A percentile compares a stretch with the other conserved stretches of the same genome.
phyloP scores from a whole-genome alignment of 2,329 filamentous ascomycete species.

The Aschersonia sp. region DNA sequence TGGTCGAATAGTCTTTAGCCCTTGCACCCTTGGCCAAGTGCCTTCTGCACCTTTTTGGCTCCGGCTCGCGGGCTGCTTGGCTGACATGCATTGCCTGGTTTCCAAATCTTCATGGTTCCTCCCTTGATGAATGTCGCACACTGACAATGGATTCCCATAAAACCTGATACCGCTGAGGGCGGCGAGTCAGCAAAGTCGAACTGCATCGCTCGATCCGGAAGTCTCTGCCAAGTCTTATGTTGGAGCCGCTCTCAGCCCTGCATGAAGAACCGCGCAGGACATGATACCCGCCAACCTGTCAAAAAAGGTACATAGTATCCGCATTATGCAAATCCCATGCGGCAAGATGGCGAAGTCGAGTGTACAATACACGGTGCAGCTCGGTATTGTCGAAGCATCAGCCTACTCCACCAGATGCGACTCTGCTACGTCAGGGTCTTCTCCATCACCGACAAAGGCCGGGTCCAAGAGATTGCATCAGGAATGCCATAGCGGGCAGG shows the following conservation, averaged over 20 bases:
- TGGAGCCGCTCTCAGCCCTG: neutral
- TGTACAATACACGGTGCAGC: too few species aligned
- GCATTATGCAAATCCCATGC: neutral
- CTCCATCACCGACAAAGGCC: neutral
- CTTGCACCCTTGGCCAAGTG: too few species aligned
- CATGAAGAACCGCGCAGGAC: neutral
- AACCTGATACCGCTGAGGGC: too few species aligned
- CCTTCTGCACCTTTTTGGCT: too few species aligned
- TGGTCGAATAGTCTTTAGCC: too few species aligned
- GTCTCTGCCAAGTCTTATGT: neutral
- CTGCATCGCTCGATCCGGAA: neutral
- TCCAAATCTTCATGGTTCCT: neutral
- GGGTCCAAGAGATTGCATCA: neutral
- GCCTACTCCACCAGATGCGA: too few species aligned
- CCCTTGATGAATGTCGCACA: too few species aligned
- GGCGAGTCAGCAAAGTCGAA: neutral
- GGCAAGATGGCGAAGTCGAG: too few species aligned
- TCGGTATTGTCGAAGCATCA: too few species aligned
- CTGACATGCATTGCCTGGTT: neutral
- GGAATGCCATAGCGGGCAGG: neutral
- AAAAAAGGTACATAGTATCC: neutral
- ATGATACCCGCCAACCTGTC: neutral
- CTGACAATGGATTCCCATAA: too few species aligned
- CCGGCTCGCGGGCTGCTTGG: neutral
- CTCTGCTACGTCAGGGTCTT: neutral